Evolutionary conservation across 768 basidiomycete genomes (phyloP), one percentile per base, ranked within the genome.

Genomic region (Boletus vinaceobasis): DNA sequence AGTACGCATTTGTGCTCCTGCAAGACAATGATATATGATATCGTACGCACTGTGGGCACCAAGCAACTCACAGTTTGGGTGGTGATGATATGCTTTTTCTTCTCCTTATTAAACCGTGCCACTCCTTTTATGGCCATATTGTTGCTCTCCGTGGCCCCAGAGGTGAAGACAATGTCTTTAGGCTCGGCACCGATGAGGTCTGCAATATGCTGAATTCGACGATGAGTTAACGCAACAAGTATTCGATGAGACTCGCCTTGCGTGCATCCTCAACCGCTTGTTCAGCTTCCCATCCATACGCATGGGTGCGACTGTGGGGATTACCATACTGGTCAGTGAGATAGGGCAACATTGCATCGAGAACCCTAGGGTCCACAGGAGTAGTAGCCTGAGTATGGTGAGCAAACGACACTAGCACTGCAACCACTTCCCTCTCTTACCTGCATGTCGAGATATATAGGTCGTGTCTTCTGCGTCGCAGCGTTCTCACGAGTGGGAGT

Each of bases 201-300:
- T 32, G 97, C 97, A 32, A 98, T 78, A 65, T 96, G 80, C 91
- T 98, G 64, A 33, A 33, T 37, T 26, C 32, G 27, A 52, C 26
- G 26, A 50, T 47, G 53, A 53, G 35, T 50, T 7, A 6, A 50
- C 47, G 15, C 21, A 15, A 37, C 5, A 27, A 23, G 35, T 7
- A 14, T 42, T 52, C 64, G 15, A 68, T 65, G 21, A 48, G 9
- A 39, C 61, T 48, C 23, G 86, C 93, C 80, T 90, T 86, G 50
- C 97, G 83, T 3, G 93, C 95, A 57, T 87, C 85, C 67, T 98
- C 97, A 7, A 97, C 91, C 0, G 89, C 97, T 65, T 87, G 80
- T 66, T 99, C 97, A 7, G 96, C 93, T 74, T 99, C 97, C 97
- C 97, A 99, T 4, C 97, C 97, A 71, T 98, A 99, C 1, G 97